Evolutionary conservation across 1,139 yeast genomes (phyloP).

Genomic region (Suhomyces panamericanus): DNA sequence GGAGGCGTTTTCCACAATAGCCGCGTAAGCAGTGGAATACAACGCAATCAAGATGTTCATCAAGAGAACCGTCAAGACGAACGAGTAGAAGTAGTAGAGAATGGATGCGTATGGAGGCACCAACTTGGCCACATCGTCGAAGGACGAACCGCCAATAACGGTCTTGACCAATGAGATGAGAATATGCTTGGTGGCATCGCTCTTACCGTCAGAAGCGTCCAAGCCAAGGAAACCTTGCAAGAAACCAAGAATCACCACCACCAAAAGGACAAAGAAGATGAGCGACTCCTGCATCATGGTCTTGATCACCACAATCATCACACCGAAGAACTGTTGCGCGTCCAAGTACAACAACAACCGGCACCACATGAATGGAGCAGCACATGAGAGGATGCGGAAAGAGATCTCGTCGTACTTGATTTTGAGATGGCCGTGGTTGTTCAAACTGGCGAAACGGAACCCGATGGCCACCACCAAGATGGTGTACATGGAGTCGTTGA

Average conservation of each 20-base stretch:
- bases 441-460: constrained; percentile 51
- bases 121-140: constrained; percentile 65
- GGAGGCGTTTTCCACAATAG: constrained; percentile 77
- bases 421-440: constrained; percentile 18
- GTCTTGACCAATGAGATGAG: constrained; percentile 68
- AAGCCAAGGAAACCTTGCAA: constrained; percentile 84
- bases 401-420: constrained; percentile 61
- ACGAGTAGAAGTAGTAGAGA: constrained; percentile 73
- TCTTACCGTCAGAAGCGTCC: constrained; percentile 82
- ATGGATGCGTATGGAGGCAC: constrained; percentile 85
- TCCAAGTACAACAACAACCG: constrained; percentile 74
- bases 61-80: constrained; percentile 69
- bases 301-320: constrained; percentile 81
- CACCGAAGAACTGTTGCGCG: constrained; percentile 81
- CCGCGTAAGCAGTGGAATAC: constrained; percentile 80
- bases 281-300: constrained; percentile 86
- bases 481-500: constrained; percentile 69
- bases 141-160: constrained; percentile 71
- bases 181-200: constrained; percentile 69
- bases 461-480: constrained; percentile 54
- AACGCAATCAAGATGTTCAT: constrained; percentile 83
- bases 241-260: constrained; percentile 75
- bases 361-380: constrained; percentile 88
- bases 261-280: constrained; percentile 71
- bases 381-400: constrained; percentile 71